Evolutionary conservation across 169 alveolate species (phyloP).

Genomic region (Plasmodium sp.): DNA sequence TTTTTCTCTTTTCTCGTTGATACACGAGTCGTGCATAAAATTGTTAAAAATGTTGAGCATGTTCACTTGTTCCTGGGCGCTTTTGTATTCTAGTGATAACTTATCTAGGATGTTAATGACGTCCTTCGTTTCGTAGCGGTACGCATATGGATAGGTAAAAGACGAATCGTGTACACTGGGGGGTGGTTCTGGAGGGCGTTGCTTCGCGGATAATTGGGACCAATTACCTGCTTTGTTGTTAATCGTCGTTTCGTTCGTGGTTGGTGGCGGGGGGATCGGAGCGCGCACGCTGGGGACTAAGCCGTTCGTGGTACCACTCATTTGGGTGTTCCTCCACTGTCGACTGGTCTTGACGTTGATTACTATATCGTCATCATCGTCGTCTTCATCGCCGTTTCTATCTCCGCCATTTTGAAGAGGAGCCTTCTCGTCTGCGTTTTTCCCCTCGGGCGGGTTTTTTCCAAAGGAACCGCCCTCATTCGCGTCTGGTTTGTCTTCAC

Average conservation of each 20-base stretch:
- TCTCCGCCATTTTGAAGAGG: neutral
- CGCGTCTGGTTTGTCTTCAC: neutral
- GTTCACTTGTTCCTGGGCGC: constrained; percentile 19
- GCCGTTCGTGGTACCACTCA: neutral
- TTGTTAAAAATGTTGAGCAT: constrained; percentile 21
- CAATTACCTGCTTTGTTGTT: neutral
- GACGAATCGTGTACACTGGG: neutral
- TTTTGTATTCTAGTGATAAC: constrained; percentile 31
- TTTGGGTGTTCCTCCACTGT: neutral
- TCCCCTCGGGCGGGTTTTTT: neutral
- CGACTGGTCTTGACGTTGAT: neutral
- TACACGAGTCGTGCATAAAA: constrained; percentile 45
- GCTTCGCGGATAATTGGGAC: neutral
- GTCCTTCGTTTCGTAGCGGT: neutral
- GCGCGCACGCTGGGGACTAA: neutral
- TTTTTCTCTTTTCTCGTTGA: constrained; percentile 3
- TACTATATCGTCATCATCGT: constrained; percentile 15
- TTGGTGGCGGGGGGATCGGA: neutral
- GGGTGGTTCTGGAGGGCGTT: neutral
- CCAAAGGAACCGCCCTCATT: neutral
- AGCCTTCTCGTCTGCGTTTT: neutral
- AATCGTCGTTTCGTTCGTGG: neutral
- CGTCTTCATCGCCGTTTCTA: neutral
- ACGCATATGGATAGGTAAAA: neutral
- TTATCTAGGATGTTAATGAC: constrained; percentile 38